Base-by-base conservation (phyloP, 2,329 filamentous ascomycete genomes). In the Pseudopyricularia cyperi region DNA sequence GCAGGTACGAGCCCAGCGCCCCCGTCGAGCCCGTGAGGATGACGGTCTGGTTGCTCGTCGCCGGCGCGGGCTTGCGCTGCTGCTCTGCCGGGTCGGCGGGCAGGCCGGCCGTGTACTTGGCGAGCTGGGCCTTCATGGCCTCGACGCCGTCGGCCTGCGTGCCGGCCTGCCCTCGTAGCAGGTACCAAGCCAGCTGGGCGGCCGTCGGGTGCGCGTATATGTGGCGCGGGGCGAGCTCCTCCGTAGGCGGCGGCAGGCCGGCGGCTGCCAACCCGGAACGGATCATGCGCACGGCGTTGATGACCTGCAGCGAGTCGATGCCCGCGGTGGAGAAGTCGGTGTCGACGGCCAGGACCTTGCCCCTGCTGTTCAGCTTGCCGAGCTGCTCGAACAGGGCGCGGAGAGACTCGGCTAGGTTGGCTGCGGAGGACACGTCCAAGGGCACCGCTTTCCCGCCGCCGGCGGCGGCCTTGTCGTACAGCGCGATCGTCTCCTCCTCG, bases 21-120 rank as follows among this genome's bases (percentile, higher is more conserved):
- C 74, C 74, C 0, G 74, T 77, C 4, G 68, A 71, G 14, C 72
- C 75, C 0, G 72, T 77, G 19, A 77, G 60, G 3, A 72, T 50
- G 6, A 76, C 65, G 4, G 62, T 68, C 51, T 74, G 65, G 39
- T 64, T 64, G 1, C 66, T 59, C 32, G 64, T 60, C 0, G 54
- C 52, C 2, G 66, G 61, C 2, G 61, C 52, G 5, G 63, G 60
- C 48, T 65, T 65, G 7, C 24, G 12, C 32, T 49, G 19, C 47
- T 49, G 47, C 17, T 3, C 4, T 4, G 32, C 12, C 3, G 47
- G 30, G 46, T 58, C 52, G 37, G 3, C 22, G 4, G 59, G 62
- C 22, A 69, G 56, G 50, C 65, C 53, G 7, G 51, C 48, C 2
- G 64, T 68, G 54, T 68, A 69, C 53, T 66, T 67, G 9, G 65